Base-by-base conservation (phyloP, 371 early-diverging fungal genomes). In the Mucor piriformis region DNA sequence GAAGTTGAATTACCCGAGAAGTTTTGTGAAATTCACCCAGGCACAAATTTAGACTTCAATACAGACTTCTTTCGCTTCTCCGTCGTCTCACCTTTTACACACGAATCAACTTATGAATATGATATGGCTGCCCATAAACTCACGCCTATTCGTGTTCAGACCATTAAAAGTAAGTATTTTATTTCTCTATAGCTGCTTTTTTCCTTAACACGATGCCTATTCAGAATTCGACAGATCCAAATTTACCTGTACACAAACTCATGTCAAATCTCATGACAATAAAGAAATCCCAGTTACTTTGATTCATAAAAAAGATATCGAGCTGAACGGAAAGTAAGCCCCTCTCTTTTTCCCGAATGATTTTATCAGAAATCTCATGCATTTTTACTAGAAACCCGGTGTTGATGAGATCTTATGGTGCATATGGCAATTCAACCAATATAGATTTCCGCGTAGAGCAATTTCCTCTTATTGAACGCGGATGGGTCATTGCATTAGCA, bases 381-480 rank as follows among this genome's bases (percentile, higher is more conserved):
- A 37, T n/a, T 25, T 6, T 37, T 61, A 18, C 33, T 44, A 72
- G 80, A 32, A 90, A 88, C 33, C 93, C 95, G 0, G 82, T 90
- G 0, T 55, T 89, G 27, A 73, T 93, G 69, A 84, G 88, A 7
- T 86, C 87, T 0, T 95, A 95, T 65, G 95, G 95, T 21, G 91
- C 94, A 11, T 95, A 95, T 64, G 95, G 95, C 15, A 79, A 88
- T 0, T 73, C 87, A 0, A 77, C 91, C 0, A 92, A 93, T 32
- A 85, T 88, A n/a, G 88, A 85, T 50, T 93, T 95, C 49, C 80
- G 92, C 6, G 74, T 91, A n/a, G 92, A 93, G 43, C 76, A 89
- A 53, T 80, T 94, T 20, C 89, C 92, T 18, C 65, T 93, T 18
- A 62, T 95, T 40, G 83, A 85, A 27, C 80, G 92, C 32, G 93